A percentile compares a stretch with the other conserved stretches of the same genome.
phyloP scores from a whole-genome alignment of 2,329 filamentous ascomycete genomes.

The Xylariaceae sp. region DNA sequence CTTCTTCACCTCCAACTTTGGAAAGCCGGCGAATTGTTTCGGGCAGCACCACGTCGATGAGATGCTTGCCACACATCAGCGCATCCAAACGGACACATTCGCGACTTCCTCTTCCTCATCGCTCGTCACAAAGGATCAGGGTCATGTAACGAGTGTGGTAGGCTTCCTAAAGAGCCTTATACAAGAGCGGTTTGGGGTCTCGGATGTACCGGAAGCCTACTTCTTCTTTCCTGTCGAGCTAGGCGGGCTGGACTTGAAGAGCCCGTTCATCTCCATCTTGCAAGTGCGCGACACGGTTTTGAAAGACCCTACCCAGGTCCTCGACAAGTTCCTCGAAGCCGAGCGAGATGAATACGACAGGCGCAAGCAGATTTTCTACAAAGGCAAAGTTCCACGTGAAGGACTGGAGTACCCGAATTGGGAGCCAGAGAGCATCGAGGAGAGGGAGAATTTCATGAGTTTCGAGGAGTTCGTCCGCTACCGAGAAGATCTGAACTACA shows the following conservation, averaged over 20 bases:
- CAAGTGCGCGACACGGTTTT: conserved; percentile 33
- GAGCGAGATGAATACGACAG: conserved; percentile 32
- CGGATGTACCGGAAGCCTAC: conserved; percentile 39
- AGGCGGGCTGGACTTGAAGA: conserved; percentile 43
- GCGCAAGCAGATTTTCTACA: conserved; percentile 31
- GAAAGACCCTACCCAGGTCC: conserved; percentile 17
- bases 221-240: conserved; percentile 42
- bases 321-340: conserved; percentile 27
- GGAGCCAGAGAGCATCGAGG: too few species aligned
- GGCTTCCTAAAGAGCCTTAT: conserved; percentile 53
- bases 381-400: conserved; percentile 11
- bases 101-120: conserved; percentile 24
- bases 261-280: conserved; percentile 39
- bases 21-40: conserved; percentile 47
- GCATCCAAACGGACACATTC: conserved; percentile 46
- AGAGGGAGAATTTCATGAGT: conserved; percentile 32
- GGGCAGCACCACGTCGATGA: conserved; percentile 47
- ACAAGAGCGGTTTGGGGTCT: conserved; percentile 43
- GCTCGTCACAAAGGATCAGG: conserved; percentile 20
- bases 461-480: conserved; percentile 40
- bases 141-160: conserved; percentile 38
- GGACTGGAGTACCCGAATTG: too few species aligned
- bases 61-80: conserved; percentile 45
- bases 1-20: conserved; percentile 52
- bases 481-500: conserved; percentile 24